Conservation (phyloP, 495 filamentous ascomycete genomes). For the Clavariopsis aquatica region DNA sequence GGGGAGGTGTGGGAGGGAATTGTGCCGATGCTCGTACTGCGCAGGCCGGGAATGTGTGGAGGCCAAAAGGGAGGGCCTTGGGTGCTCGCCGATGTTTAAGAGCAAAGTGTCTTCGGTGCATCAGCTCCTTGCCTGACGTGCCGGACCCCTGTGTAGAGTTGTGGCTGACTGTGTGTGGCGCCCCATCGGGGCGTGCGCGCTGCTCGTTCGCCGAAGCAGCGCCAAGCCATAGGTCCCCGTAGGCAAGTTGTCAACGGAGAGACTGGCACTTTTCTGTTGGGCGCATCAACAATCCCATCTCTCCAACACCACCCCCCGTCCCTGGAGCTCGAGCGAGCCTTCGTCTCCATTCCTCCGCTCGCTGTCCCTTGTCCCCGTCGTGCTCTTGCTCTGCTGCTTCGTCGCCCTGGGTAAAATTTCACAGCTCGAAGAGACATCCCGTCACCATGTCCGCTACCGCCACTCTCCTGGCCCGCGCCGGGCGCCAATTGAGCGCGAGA, state of each 20-base stretch:
- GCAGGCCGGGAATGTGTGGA: neutral
- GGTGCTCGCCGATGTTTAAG: neutral
- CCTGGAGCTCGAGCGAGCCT: conserved; percentile 17
- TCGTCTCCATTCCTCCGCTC: conserved; percentile 9
- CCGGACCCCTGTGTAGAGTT: conserved; percentile 12
- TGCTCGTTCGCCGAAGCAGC: too few species aligned
- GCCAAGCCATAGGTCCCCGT: conserved; percentile 2
- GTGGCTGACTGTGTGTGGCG: conserved; percentile 17
- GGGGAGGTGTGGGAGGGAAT: neutral
- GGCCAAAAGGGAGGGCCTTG: neutral
- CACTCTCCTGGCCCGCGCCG: conserved; percentile 42
- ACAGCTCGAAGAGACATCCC: conserved; percentile 26
- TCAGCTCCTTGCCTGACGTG: conserved; percentile 24
- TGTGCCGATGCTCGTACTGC: neutral
- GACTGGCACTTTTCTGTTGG: conserved; percentile 4
- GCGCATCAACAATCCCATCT: conserved; percentile 14
- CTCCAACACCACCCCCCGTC: neutral
- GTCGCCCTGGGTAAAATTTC: conserved; percentile 1
- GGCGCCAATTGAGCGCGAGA: conserved; percentile 40
- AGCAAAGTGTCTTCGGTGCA: conserved; percentile 29
- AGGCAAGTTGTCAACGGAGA: neutral
- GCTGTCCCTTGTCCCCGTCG: neutral
- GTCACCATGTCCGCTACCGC: conserved; percentile 47
- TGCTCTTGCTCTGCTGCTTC: neutral
- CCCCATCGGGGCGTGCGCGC: neutral